These are phyloP conservation scores for Diaporthe nobilis DNA, from an alignment of 2,329 filamentous ascomycete genomes.

Conservation along the genomic window DNA sequence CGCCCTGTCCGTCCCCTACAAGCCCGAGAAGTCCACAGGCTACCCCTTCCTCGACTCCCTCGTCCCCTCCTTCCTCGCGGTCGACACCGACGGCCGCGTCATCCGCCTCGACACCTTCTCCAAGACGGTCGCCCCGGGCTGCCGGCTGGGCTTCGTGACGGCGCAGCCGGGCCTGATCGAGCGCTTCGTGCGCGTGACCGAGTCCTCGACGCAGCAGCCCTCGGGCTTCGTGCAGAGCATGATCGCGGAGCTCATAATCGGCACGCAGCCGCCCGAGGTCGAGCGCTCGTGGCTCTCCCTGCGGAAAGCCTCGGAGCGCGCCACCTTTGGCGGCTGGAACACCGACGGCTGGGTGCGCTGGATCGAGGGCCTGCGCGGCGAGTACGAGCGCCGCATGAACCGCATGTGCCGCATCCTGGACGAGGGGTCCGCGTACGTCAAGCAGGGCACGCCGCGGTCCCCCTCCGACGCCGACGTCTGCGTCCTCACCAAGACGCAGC, in stretches of 20 bases:
- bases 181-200: slow-evolving; percentile 80
- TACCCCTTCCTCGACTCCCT: slow-evolving; percentile 87
- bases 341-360: slow-evolving; percentile 91
- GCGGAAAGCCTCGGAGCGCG: slow-evolving; percentile 64
- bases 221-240: slow-evolving; percentile 91
- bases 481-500: slow-evolving; percentile 79
- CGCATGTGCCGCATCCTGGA: slow-evolving; percentile 83
- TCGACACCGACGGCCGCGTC: slow-evolving; percentile 90
- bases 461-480: slow-evolving; percentile 75
- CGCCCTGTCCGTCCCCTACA: slow-evolving; percentile 51
- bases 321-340: slow-evolving; percentile 75
- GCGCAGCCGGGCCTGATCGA: slow-evolving; percentile 85
- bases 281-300: slow-evolving; percentile 58
- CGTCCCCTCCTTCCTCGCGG: slow-evolving; percentile 82
- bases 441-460: slow-evolving; percentile 67
- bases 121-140: slow-evolving; percentile 92
- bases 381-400: slow-evolving; percentile 89
- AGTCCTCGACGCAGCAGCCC: slow-evolving; percentile 85
- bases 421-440: slow-evolving; percentile 74
- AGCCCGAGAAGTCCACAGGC: slow-evolving; percentile 64
- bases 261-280: slow-evolving; percentile 70
- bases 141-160: slow-evolving; percentile 91
- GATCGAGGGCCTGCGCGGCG: slow-evolving; percentile 86
- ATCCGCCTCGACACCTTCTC: slow-evolving; percentile 94
- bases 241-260: slow-evolving; percentile 83